Percentiles rank a stretch among this genome's conserved stretches.
Evolutionary conservation across 208 protist species (phyloP).

Genomic region (Leishmania tropica): DNA sequence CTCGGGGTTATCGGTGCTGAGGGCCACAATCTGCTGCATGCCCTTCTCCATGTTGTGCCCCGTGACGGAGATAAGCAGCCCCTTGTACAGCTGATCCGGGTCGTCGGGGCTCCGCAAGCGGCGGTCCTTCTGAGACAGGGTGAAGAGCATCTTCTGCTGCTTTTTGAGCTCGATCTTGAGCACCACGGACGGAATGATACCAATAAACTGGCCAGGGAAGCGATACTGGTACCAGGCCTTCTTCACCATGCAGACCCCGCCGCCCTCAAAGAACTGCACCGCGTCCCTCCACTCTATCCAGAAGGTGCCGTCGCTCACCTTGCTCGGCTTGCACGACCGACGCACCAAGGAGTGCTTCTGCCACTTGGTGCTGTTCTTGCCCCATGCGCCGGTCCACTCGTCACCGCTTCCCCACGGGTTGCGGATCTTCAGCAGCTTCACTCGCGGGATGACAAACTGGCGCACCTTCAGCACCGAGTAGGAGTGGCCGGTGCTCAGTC

Average conservation of each 20-base stretch:
- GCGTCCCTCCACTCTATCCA: constrained; percentile 70
- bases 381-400: constrained; percentile 50
- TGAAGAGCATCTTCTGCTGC: constrained; percentile 40
- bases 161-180: constrained; percentile 49
- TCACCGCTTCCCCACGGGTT: constrained; percentile 35
- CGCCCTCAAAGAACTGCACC: constrained; percentile 60
- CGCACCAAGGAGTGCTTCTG: constrained; percentile 33
- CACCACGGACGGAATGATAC: constrained; percentile 38
- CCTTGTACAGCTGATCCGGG: constrained; percentile 45
- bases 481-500: constrained; percentile 40
- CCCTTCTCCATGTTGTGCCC: constrained; percentile 15
- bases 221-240: constrained; percentile 48
- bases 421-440: constrained; percentile 48
- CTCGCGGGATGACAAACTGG: constrained; percentile 27
- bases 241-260: constrained; percentile 45
- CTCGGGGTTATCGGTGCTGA: constrained; percentile 30
- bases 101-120: constrained; percentile 39
- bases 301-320: constrained; percentile 50
- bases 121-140: constrained; percentile 63
- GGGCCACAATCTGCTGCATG: constrained; percentile 25
- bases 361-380: constrained; percentile 37
- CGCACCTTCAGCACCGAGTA: constrained; percentile 46
- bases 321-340: constrained; percentile 26
- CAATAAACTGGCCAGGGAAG: constrained; percentile 49
- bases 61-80: constrained; percentile 48